These are phyloP conservation scores for Phanerochaete carnosa DNA, from an alignment of 768 basidiomycete species.

Conservation along the genomic window DNA sequence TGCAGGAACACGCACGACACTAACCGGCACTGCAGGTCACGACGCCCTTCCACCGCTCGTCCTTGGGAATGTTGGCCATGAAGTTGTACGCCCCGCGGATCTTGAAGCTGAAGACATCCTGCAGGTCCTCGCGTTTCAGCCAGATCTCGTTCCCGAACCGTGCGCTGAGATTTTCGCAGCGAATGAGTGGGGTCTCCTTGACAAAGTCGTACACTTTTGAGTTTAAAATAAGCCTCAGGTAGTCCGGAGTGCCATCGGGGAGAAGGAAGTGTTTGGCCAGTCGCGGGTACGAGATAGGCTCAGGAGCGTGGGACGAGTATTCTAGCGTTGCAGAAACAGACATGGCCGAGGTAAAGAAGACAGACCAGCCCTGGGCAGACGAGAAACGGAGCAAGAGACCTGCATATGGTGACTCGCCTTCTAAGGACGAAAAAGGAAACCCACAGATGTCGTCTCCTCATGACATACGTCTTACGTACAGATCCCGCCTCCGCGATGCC, in stretches of 20 bases:
- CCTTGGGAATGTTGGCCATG: constrained; percentile 84
- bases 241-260: constrained; percentile 72
- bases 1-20: constrained; percentile 45
- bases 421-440: not conserved
- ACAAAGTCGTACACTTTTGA: constrained; percentile 88
- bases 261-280: constrained; percentile 65
- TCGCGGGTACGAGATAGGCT: constrained; percentile 63
- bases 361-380: not conserved
- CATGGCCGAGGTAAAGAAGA: constrained; percentile 10
- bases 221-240: constrained; percentile 84
- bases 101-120: constrained; percentile 98
- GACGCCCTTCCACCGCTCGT: constrained; percentile 96
- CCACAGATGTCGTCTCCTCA: not conserved
- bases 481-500: not conserved
- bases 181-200: constrained; percentile 86
- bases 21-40: constrained; percentile 97
- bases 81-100: constrained; percentile 98
- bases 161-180: constrained; percentile 81
- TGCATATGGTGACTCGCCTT: constrained; percentile 6
- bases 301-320: constrained; percentile 66
- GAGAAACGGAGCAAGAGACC: not conserved
- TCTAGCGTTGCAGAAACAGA: constrained; percentile 51
- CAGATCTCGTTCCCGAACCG: constrained; percentile 91
- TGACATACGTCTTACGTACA: no score
- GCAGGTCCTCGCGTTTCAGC: constrained; percentile 96